These are phyloP conservation scores for Vicia faba DNA, from an alignment of 306 rosid species.

Conservation along the genomic window DNA sequence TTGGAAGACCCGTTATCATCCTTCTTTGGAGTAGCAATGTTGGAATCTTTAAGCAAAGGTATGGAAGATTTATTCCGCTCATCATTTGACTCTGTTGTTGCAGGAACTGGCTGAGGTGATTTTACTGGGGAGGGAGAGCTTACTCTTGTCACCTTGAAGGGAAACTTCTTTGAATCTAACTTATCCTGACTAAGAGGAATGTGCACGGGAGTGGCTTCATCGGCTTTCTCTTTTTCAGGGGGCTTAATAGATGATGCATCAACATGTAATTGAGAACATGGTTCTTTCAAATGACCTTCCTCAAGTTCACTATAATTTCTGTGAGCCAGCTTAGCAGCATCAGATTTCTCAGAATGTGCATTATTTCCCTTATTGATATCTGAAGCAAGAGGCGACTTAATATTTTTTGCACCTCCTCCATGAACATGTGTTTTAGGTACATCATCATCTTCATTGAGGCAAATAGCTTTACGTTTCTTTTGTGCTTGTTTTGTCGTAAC, in stretches of 20 bases:
- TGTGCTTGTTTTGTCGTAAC: conserved; percentile 44
- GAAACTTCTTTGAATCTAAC: too few species aligned
- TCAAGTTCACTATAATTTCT: conserved; percentile 48
- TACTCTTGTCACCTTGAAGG: too few species aligned
- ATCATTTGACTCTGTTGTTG: conserved; percentile 44
- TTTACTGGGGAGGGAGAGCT: conserved; percentile 64
- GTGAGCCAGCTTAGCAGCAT: conserved; percentile 42
- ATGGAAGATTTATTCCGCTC: conserved; percentile 65
- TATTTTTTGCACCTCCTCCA: conserved; percentile 70
- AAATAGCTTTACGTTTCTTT: conserved; percentile 80
- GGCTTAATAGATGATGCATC: conserved; percentile 46
- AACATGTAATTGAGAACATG: conserved; percentile 47
- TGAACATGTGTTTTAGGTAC: conserved; percentile 89
- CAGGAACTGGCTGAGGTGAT: conserved; percentile 56
- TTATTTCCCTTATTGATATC: conserved; percentile 53
- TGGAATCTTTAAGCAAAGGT: conserved; percentile 49
- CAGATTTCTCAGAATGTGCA: conserved; percentile 45
- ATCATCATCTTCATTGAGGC: conserved; percentile 70
- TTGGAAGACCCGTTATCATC: conserved; percentile 51
- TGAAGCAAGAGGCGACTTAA: conserved; percentile 52
- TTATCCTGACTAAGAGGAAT: too few species aligned
- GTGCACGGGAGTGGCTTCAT: too few species aligned
- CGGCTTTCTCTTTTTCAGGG: conserved; percentile 48
- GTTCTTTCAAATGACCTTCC: conserved; percentile 50
- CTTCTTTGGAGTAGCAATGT: conserved; percentile 55